Evolutionary conservation across 768 basidiomycete species (phyloP), one percentile per base, ranked within the genome.

Genomic region (Flagelloscypha sp.): DNA sequence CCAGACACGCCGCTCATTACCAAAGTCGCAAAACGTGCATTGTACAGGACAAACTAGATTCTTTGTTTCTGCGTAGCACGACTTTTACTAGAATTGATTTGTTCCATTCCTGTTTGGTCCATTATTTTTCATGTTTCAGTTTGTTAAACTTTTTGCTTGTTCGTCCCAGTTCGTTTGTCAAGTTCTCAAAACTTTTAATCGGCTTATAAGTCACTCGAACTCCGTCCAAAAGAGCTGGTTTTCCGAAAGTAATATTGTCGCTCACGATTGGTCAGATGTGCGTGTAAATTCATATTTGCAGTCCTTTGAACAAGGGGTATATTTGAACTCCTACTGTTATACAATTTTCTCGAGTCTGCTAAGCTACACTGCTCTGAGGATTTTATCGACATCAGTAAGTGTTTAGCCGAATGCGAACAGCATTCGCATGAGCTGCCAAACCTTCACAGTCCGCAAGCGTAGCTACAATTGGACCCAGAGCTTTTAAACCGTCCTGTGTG

Each of bases 371-470:
- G n/a, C n/a, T n/a, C n/a, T n/a, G n/a, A n/a, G n/a, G n/a, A n/a
- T n/a, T n/a, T n/a, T n/a, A n/a, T n/a, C n/a, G n/a, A n/a, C n/a
- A n/a, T n/a, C n/a, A n/a, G n/a, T n/a, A n/a, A n/a, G n/a, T n/a
- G n/a, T 45, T 44, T 27, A 95, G 63, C 24, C 92, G 80, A 40
- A 95, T 77, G 37, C 89, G 77, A 18, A 99, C 94, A 23, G 94
- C 94, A 51, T 94, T 94, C 12, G 90, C 93, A 57, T 99, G 95
- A 18, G 89, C 95, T 46, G 86, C 79, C 10, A 99, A 59, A 7
- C 89, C 92, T 63, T 99, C 95, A 50, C 92, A 87, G 46, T 95
- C 92, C 2, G 95, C 95, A 21, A 99, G 59, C 3, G 80, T 87
- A 13, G 73, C 82, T 5, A 98, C 94, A 9, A 83, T 63, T 8